Percentiles rank a stretch among this genome's conserved stretches.
These are phyloP conservation scores for Rhododendron williamsianum DNA, from an alignment of 148 eudicot species.

Conservation along the genomic window DNA sequence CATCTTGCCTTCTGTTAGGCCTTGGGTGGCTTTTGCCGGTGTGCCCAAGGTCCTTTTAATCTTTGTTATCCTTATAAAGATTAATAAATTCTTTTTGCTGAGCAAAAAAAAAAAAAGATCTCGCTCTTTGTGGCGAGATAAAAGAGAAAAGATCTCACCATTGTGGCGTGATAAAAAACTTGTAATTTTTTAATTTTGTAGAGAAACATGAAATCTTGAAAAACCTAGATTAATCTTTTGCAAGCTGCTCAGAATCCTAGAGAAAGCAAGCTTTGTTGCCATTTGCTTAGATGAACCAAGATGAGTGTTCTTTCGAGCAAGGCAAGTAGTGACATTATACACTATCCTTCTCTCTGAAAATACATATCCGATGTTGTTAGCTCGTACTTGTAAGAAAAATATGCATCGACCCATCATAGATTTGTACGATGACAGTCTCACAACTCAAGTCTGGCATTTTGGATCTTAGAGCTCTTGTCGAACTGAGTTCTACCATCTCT, in stretches of 20 bases:
- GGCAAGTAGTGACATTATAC: conserved; percentile 66
- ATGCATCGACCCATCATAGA: not conserved
- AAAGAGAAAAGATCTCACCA: too few relatives aligned
- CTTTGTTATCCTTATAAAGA: too few relatives aligned
- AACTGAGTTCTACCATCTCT: not conserved
- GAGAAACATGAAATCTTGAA: not conserved
- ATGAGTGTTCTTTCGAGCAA: conserved; percentile 40
- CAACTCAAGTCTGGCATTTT: not conserved
- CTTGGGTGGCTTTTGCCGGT: too few relatives aligned
- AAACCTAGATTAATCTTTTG: conserved; percentile 60
- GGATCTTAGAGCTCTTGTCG: not conserved
- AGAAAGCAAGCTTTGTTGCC: conserved; percentile 51
- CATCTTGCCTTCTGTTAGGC: too few relatives aligned
- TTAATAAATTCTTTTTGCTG: too few relatives aligned
- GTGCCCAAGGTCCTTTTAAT: too few relatives aligned
- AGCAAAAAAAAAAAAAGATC: too few relatives aligned
- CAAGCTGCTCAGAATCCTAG: conserved; percentile 62
- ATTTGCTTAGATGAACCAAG: conserved; percentile 73
- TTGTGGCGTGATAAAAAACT: not conserved
- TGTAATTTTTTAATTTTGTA: not conserved
- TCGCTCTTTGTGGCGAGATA: too few relatives aligned
- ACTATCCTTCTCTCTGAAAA: conserved; percentile 88
- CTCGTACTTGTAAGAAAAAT: not conserved
- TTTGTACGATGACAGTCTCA: not conserved
- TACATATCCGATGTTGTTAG: not conserved